Evolutionary conservation across 441 rosid genomes (phyloP).

Genomic region (Pelargonium fulgidum): DNA sequence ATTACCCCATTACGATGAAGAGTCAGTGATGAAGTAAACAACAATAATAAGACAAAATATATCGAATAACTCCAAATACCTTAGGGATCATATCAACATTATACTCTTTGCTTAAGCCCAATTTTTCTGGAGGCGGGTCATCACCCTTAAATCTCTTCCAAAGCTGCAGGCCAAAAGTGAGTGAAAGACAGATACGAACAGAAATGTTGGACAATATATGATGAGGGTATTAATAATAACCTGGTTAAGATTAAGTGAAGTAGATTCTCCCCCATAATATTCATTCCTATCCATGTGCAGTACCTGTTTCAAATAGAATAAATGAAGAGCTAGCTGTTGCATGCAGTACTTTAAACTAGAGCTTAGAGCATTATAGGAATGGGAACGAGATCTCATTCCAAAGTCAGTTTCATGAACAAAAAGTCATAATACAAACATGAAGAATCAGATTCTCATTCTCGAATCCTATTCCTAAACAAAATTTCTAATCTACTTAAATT

Average conservation of each 20-base stretch:
- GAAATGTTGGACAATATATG: not conserved
- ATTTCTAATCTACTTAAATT: too few relatives aligned
- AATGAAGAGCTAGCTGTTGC: not conserved
- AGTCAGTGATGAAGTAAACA: not conserved
- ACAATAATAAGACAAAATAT: not conserved
- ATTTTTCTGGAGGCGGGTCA: slow-evolving; percentile 41
- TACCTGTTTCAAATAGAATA: not conserved
- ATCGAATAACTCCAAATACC: slow-evolving; percentile 25
- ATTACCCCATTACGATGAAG: not conserved
- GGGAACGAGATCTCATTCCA: too few relatives aligned
- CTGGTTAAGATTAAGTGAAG: slow-evolving; percentile 9
- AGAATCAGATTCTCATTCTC: too few relatives aligned
- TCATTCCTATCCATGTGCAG: slow-evolving; percentile 10
- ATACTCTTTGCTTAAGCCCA: slow-evolving; percentile 57
- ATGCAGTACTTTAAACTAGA: not conserved
- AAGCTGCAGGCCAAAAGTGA: slow-evolving; percentile 26
- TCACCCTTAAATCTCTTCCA: slow-evolving; percentile 63
- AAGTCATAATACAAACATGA: too few relatives aligned
- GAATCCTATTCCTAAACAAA: too few relatives aligned
- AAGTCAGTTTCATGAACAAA: too few relatives aligned
- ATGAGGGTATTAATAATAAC: not conserved
- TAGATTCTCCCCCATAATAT: slow-evolving; percentile 9
- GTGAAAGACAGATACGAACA: not conserved
- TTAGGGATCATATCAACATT: slow-evolving; percentile 72
- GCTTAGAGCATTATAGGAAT: too few relatives aligned